These are phyloP conservation scores for Colletotrichum godetiae DNA, from an alignment of 2,329 filamentous ascomycete genomes.

Conservation along the genomic window DNA sequence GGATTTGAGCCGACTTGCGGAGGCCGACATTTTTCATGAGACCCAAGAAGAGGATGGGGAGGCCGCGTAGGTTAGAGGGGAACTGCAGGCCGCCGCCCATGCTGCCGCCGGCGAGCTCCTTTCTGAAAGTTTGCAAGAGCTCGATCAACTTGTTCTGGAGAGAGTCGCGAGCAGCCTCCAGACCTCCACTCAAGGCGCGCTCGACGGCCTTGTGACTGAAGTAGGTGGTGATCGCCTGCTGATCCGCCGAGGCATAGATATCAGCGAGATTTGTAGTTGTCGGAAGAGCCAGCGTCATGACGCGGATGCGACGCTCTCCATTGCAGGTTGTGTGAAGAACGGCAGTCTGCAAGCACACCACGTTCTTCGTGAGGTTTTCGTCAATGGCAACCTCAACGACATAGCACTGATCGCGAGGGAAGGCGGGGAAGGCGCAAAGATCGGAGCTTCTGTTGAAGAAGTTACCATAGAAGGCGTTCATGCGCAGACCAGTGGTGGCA, in stretches of 20 bases:
- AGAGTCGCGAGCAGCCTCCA: slow-evolving; percentile 91
- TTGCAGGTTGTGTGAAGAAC: slow-evolving; percentile 98
- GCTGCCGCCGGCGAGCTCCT: slow-evolving; percentile 94
- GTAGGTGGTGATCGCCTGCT: slow-evolving; percentile 91
- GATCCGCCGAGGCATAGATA: slow-evolving; percentile 94
- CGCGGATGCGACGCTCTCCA: slow-evolving; percentile 92
- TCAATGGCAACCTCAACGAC: slow-evolving; percentile 99
- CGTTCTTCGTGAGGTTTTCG: slow-evolving; percentile 89
- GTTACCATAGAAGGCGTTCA: slow-evolving; percentile 99
- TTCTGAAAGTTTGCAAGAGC: slow-evolving; percentile 93
- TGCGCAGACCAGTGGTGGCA: slow-evolving; percentile 92
- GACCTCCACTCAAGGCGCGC: slow-evolving; percentile 82
- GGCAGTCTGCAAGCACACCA: slow-evolving; percentile 92
- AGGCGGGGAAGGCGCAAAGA: slow-evolving; percentile 96
- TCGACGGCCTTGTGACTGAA: slow-evolving; percentile 99
- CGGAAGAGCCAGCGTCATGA: slow-evolving; percentile 91
- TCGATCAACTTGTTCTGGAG: slow-evolving; percentile 93
- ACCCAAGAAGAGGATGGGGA: slow-evolving; percentile 91
- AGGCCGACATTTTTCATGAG: slow-evolving; percentile 97
- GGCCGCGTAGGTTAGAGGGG: slow-evolving; percentile 87
- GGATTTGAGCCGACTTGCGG: slow-evolving; percentile 92
- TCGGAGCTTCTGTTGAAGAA: slow-evolving; percentile 99
- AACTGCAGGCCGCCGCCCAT: slow-evolving; percentile 96
- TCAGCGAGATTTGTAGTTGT: slow-evolving; percentile 92
- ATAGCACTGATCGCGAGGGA: slow-evolving; percentile 96